A percentile compares a stretch with the other conserved stretches of the same genome.
phyloP scores from a whole-genome alignment of 2,329 filamentous ascomycete genomes.

The Alternaria brassicicola region DNA sequence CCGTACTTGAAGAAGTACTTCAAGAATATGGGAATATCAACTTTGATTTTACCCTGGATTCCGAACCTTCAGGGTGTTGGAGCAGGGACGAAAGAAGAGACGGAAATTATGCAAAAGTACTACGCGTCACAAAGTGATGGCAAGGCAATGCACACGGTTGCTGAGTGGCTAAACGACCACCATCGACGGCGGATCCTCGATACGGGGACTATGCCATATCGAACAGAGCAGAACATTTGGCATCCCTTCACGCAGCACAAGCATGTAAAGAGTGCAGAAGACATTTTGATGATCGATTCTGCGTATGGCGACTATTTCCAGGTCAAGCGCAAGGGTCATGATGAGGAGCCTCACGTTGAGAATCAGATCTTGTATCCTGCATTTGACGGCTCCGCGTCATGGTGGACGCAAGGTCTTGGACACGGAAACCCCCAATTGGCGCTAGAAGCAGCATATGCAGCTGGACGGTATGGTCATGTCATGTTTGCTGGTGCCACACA shows the following conservation, averaged over 20 bases:
- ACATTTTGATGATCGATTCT: conserved; percentile 78
- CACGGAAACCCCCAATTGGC: conserved; percentile 76
- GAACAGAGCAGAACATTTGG: conserved; percentile 69
- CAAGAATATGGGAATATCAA: conserved; percentile 59
- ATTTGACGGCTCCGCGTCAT: conserved; percentile 84
- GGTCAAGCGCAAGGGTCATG: conserved; percentile 52
- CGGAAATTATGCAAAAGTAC: conserved; percentile 65
- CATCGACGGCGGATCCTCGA: conserved; percentile 64
- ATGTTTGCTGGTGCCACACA: conserved; percentile 87
- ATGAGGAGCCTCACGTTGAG: conserved; percentile 20
- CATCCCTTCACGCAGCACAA: conserved; percentile 87
- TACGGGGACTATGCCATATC: conserved; percentile 65
- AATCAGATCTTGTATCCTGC: conserved; percentile 63
- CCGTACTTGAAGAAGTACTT: conserved; percentile 74
- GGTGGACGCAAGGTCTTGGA: conserved; percentile 87
- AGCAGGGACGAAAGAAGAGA: conserved; percentile 53
- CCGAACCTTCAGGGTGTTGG: conserved; percentile 53
- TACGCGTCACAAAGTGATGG: conserved; percentile 58
- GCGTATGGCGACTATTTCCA: conserved; percentile 82
- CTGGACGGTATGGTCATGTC: conserved; percentile 83
- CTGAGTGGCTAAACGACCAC: conserved; percentile 59
- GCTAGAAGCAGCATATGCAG: conserved; percentile 78
- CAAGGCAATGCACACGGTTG: conserved; percentile 52
- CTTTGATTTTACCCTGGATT: conserved; percentile 64
- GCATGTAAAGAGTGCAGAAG: conserved; percentile 61